Conservation (phyloP, 164 flowering plant genomes). For the Stephania japonica region DNA sequence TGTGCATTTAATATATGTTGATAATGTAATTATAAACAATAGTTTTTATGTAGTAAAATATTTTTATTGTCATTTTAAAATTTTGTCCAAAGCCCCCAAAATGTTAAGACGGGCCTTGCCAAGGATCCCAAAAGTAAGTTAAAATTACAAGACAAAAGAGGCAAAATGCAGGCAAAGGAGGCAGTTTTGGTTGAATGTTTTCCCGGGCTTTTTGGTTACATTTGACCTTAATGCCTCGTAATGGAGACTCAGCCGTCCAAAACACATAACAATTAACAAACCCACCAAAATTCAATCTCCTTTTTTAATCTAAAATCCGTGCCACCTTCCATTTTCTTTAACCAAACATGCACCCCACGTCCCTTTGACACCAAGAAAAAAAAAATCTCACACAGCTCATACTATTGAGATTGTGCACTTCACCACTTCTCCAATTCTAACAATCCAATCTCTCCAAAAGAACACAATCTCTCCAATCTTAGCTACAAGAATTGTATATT, state of each 20-base stretch:
- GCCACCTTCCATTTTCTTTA: conserved; percentile 8
- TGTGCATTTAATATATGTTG: too few species aligned
- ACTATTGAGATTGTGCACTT: background rate
- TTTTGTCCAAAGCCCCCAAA: too few species aligned
- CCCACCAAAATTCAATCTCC: conserved; percentile 11
- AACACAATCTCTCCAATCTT: background rate
- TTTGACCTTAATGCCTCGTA: conserved; percentile 16
- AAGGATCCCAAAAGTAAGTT: background rate
- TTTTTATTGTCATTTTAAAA: too few species aligned
- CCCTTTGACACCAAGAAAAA: conserved; percentile 11
- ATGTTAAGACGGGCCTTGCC: too few species aligned
- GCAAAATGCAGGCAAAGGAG: conserved; percentile 3
- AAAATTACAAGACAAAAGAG: background rate
- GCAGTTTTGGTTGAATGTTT: conserved; percentile 14
- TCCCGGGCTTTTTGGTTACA: conserved; percentile 31
- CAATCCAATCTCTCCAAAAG: background rate
- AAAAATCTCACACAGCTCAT: background rate
- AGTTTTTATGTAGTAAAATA: too few species aligned
- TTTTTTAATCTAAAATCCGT: background rate
- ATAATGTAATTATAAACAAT: too few species aligned
- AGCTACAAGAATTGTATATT: background rate
- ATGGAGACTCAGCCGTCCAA: conserved; percentile 17
- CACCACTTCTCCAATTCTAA: conserved; percentile 6
- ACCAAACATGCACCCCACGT: conserved; percentile 43
- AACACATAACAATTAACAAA: conserved; percentile 9